phyloP scores from a whole-genome alignment of 345 rosid species.

The Abelmoschus esculentus region DNA sequence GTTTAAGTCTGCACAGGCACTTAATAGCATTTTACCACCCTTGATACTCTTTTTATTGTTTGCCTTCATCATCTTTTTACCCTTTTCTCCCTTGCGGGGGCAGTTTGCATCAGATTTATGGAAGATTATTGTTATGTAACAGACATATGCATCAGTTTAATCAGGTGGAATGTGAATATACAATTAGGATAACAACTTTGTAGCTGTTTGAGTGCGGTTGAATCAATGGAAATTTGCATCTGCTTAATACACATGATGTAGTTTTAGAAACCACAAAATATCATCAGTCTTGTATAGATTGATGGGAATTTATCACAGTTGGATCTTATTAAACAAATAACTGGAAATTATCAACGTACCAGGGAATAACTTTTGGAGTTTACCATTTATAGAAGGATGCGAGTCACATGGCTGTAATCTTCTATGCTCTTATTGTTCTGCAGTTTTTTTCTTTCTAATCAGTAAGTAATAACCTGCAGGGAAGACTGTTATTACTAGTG shows the following conservation, averaged over 20 bases:
- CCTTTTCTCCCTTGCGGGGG: background rate
- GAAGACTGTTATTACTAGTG: conserved; percentile 97
- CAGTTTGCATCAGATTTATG: background rate
- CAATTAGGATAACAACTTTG: too few relatives aligned
- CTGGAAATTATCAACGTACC: background rate
- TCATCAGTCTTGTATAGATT: background rate
- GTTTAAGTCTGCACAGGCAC: background rate
- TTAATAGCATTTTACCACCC: background rate
- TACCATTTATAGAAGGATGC: background rate
- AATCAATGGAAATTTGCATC: too few relatives aligned
- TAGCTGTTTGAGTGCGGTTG: too few relatives aligned
- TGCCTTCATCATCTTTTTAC: background rate
- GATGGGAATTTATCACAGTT: background rate
- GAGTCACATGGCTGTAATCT: background rate
- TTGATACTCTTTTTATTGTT: background rate
- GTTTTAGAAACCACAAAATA: background rate
- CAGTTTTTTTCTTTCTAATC: background rate
- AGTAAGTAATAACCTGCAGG: conserved; percentile 44
- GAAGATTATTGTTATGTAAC: background rate
- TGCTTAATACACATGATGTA: background rate
- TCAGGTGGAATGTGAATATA: background rate
- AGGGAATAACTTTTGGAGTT: background rate
- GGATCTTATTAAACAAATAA: background rate
- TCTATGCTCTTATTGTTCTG: conserved; percentile 4
- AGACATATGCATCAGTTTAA: background rate